These are phyloP conservation scores for Daldinia bambusicola DNA, from an alignment of 495 filamentous ascomycete genomes.

Conservation along the genomic window DNA sequence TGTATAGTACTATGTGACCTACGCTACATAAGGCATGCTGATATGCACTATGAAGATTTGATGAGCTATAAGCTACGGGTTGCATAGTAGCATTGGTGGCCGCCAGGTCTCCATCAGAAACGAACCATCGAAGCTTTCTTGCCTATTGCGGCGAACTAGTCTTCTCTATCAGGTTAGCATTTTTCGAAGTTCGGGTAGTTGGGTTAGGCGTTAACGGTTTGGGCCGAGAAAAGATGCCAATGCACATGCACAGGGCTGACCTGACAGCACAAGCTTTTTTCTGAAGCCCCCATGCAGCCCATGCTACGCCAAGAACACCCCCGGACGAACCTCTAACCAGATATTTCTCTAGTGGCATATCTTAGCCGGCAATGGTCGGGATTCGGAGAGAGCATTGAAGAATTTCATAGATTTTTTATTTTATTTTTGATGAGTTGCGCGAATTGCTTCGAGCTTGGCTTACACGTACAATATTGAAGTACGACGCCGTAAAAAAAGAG, in stretches of 20 bases:
- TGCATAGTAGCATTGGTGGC: neutral
- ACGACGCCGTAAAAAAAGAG: neutral
- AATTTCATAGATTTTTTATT: neutral
- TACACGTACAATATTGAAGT: neutral
- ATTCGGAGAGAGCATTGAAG: constrained; percentile 8
- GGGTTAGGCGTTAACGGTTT: neutral
- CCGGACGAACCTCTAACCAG: constrained; percentile 19
- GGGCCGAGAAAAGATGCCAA: constrained; percentile 11
- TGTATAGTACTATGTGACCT: too few species aligned
- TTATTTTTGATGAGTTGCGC: neutral
- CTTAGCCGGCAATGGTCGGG: neutral
- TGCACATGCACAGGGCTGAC: constrained; percentile 30
- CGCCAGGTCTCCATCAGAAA: neutral
- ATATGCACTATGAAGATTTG: neutral
- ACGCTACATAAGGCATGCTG: neutral
- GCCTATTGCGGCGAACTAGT: neutral
- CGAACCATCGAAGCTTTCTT: neutral
- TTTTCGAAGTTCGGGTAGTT: constrained; percentile 1
- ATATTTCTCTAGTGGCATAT: neutral
- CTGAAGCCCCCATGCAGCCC: neutral
- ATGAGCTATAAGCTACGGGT: neutral
- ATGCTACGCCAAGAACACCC: constrained; percentile 21
- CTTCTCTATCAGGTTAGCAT: neutral
- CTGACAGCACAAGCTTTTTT: constrained; percentile 25
- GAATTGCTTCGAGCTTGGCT: neutral